Base-by-base conservation (phyloP, 108 stramenopile genomes). In the Discostella pseudostelligera region DNA sequence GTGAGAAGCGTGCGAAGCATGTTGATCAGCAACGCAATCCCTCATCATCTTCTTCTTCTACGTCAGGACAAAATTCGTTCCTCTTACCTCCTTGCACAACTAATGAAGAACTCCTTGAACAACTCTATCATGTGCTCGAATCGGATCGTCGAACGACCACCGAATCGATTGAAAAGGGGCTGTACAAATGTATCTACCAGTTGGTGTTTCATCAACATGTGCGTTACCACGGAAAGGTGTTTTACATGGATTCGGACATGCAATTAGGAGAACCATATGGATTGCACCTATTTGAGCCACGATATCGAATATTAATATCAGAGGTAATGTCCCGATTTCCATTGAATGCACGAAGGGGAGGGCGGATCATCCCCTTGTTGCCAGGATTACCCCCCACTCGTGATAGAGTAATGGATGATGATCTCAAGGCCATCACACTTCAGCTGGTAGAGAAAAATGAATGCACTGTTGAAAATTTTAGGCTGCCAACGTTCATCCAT, bases 221-320 rank as follows among this genome's bases (percentile, higher is more conserved):
- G 14, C 70, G 72, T 0, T 82, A 74, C 47, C 67, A 80, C 36
- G 79, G 67, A 6, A 83, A 84, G 8, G 78, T 87, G n/a, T 90
- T 87, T 56, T 77, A 74, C 46, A 90, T 90, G 89, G 79, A 72
- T 3, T 67, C 78, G 8, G 28, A 59, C 3, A 54, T 87, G 0
- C 56, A 57, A 35, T 39, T 90, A 3, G 83, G 81, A 44, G 48
- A 60, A 7, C 56, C 71, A 13, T 84, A 83, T 47, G 84, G 83
- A 2, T 67, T 90, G 22, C 86, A 90, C 39, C 74, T 90, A 36
- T 90, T 90, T 62, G 89, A 90, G 65, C 86, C 86, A n/a, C 72
- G 89, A 43, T 90, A 90, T 62, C 77, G 86, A 40, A 22, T 90
- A 24, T 70, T 87, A 21, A 78, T 90, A 48, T 68, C 82, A 13